Base-by-base conservation (phyloP, 352 stramenopile species). In the Phytophthora meadii region DNA sequence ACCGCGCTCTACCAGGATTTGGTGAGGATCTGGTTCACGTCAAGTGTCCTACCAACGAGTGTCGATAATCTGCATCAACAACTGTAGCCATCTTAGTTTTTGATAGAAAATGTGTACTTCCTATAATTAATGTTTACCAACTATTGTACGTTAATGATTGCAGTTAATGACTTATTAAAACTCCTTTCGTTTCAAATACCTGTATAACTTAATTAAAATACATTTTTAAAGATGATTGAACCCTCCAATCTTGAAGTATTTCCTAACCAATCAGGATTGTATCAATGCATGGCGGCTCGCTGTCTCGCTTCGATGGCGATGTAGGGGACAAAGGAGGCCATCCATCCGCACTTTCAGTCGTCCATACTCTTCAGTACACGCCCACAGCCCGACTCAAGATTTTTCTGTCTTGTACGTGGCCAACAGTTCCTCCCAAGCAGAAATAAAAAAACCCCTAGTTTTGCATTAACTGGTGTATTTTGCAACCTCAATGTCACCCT, bases 331-430 rank as follows among this genome's bases (percentile, higher is more conserved):
- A 56, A 5, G 25, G 14, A 4, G 39, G 11, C 28, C 17, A 14
- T 41, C 19, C 39, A 24, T 8, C 19, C 1, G 45, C 54, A 14
- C 39, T 32, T 15, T 14, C 49, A 27, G 24, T 11, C 15, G 25
- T 58, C 6, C 62, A 67, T 39, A 65, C 71, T 49, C 61, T 82
- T 47, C 46, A 46, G 36, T 91, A 88, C 62, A 74, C 72, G 32
- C 72, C 76, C 52, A 78, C 65, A 48, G 48, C 76, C 11, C 65
- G 70, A 44, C 77, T 93, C 55, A 84, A 87, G 74, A 85, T 93
- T 61, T 93, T 93, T 41, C 62, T 93, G 5, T 92, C 82, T 1
- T 93, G 84, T 93, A 58, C 15, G 74, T 37, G 44, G 17, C 34
- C 25, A 17, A 1, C 3, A 45, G 17, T 44, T 24, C n/a, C 11